These are phyloP conservation scores for Golubevia pallescens DNA, from an alignment of 1,284 basidiomycete species.

Conservation along the genomic window DNA sequence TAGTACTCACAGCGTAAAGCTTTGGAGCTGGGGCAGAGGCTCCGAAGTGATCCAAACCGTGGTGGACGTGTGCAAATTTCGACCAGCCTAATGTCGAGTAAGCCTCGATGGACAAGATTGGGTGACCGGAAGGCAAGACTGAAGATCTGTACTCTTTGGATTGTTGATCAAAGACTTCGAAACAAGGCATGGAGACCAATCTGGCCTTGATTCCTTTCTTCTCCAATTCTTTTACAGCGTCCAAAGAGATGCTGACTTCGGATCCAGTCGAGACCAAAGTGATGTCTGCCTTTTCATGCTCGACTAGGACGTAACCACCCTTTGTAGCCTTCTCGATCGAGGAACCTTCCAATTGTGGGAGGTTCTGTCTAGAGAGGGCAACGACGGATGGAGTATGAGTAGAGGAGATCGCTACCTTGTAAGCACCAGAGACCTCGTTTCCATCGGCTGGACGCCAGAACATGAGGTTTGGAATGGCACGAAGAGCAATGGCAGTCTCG, in stretches of 20 bases:
- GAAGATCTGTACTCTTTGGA: slow-evolving; percentile 78
- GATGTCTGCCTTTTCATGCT: slow-evolving; percentile 76
- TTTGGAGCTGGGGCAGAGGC: slow-evolving; percentile 86
- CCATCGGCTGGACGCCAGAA: slow-evolving; percentile 80
- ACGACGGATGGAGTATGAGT: slow-evolving; percentile 81
- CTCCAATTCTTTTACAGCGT: slow-evolving; percentile 78
- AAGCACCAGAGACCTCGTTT: slow-evolving; percentile 90
- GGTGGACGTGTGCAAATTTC: slow-evolving; percentile 58
- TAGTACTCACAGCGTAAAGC: slow-evolving; percentile 74
- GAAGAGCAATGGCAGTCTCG: slow-evolving; percentile 84
- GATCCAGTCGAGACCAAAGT: slow-evolving; percentile 88
- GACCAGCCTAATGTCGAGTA: slow-evolving; percentile 66
- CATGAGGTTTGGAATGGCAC: slow-evolving; percentile 83
- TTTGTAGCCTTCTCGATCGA: slow-evolving; percentile 81
- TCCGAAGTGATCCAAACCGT: slow-evolving; percentile 67
- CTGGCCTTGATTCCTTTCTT: slow-evolving; percentile 76
- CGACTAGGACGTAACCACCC: slow-evolving; percentile 88
- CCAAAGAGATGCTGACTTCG: slow-evolving; percentile 83
- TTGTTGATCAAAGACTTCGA: slow-evolving; percentile 87
- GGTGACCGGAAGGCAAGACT: slow-evolving; percentile 85
- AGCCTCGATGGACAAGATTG: slow-evolving; percentile 88
- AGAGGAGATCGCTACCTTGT: slow-evolving; percentile 78
- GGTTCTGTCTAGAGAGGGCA: slow-evolving; percentile 83
- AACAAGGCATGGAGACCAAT: slow-evolving; percentile 86
- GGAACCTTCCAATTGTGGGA: slow-evolving; percentile 88